Base-by-base conservation (phyloP, 1,284 basidiomycete species). In the Puccinia hordei region DNA sequence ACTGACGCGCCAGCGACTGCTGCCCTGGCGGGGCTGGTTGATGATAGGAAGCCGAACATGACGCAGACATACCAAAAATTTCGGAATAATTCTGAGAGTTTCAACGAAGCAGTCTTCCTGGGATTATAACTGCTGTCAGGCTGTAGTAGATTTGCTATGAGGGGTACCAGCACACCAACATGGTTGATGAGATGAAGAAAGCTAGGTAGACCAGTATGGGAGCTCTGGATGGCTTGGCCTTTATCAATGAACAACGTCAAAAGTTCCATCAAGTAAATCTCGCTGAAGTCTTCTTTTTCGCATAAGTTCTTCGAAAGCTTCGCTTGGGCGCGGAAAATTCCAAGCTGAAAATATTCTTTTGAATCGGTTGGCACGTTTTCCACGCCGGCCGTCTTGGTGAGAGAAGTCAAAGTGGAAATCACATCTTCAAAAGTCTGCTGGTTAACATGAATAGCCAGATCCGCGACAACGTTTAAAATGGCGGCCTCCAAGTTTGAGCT, bases 51-150 rank as follows among this genome's bases (percentile, higher is more conserved):
- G 51, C 92, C 90, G 84, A 95, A 94, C 19, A 98, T 88, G 24
- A 92, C 90, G 83, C 93, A 94, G 17, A 98, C 87, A 86, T 97
- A 94, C 96, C 96, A 99, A 87, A 95, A 89, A 85, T 94, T 95
- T 68, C 95, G 90, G 89, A 98, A 99, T 24, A 94, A 88, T 4
- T 90, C 88, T 4, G 93, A 91, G n/a, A 93, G 85, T 65, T 91
- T 91, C 0, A 89, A 85, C 2, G 90, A 88, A 68, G 68, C 30
- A n/a, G 44, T 81, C 41, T 24, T 91, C 85, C 51, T 89, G 86
- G 17, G 87, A 82, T 55, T 91, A 89, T 0, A 92, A 91, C 93
- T 92, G 82, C 92, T 90, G 27, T 87, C 83, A 84, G 95, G 93
- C 51, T 89, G 87, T n/a, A 99, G 88, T 13, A 98, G 88, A 0